phyloP scores from a whole-genome alignment of 371 early-diverging fungal genomes.

The Circinella umbellata region DNA sequence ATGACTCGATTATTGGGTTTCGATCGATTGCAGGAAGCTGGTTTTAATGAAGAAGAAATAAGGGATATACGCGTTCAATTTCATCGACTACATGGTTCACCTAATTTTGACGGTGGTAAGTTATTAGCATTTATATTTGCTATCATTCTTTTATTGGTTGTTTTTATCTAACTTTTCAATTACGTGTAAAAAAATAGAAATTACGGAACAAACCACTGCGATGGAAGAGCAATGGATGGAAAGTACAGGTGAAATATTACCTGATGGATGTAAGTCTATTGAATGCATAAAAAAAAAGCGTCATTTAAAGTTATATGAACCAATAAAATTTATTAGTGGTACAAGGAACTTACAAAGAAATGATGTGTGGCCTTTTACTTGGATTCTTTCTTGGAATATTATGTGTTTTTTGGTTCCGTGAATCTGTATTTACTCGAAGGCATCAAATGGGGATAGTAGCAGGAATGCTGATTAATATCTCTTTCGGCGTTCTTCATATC shows the following conservation, averaged over 20 bases:
- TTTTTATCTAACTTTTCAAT: background rate
- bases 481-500: slow-evolving; percentile 65
- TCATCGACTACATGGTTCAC: slow-evolving; percentile 52
- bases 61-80: slow-evolving; percentile 67
- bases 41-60: slow-evolving; percentile 74
- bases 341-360: slow-evolving; percentile 67
- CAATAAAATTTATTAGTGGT: slow-evolving; percentile 24
- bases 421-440: slow-evolving; percentile 65
- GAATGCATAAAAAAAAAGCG: background rate
- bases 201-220: slow-evolving; percentile 47
- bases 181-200: slow-evolving; percentile 16
- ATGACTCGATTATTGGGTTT: slow-evolving; percentile 58
- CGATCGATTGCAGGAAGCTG: slow-evolving; percentile 72
- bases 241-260: slow-evolving; percentile 58
- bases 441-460: slow-evolving; percentile 74
- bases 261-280: slow-evolving; percentile 56
- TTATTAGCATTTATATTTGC: background rate
- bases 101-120: slow-evolving; percentile 11
- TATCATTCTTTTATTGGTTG: background rate
- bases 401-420: slow-evolving; percentile 70
- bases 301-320: too few species aligned
- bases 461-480: slow-evolving; percentile 72
- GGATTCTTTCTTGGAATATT: slow-evolving; percentile 75
- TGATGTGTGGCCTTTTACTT: slow-evolving; percentile 66
- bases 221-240: slow-evolving; percentile 80